phyloP scores from a whole-genome alignment of 2,329 filamentous ascomycete genomes.

The Thelonectria discophora region DNA sequence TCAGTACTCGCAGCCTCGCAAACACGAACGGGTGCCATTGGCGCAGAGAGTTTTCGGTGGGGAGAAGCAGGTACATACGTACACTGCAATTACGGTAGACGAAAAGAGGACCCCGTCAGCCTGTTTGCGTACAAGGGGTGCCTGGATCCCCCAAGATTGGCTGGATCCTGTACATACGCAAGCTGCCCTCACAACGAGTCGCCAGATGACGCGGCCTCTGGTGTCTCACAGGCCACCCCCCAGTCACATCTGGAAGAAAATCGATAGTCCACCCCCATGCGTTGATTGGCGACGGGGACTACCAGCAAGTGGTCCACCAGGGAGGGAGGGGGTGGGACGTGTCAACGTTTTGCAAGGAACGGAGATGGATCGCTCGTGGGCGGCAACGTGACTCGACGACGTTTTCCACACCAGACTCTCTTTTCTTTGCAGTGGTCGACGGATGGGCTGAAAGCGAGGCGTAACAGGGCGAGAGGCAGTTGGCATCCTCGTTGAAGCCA shows the following conservation, averaged over 20 bases:
- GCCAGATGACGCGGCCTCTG: slow-evolving; percentile 42
- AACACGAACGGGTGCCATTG: slow-evolving; percentile 10
- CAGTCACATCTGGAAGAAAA: slow-evolving; percentile 26
- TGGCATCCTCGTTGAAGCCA: neutral
- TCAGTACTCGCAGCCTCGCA: slow-evolving; percentile 22
- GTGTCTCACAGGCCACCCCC: slow-evolving; percentile 36
- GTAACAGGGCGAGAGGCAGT: neutral
- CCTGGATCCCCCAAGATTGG: neutral
- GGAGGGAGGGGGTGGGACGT: slow-evolving; percentile 13
- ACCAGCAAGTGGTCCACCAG: neutral
- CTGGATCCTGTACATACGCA: slow-evolving; percentile 28
- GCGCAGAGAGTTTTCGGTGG: slow-evolving; percentile 3
- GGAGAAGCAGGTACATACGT: slow-evolving; percentile 1
- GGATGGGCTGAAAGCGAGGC: neutral
- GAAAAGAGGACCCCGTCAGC: neutral
- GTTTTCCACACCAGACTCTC: slow-evolving; percentile 4
- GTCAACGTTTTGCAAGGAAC: slow-evolving; percentile 19
- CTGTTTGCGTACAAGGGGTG: slow-evolving; percentile 3
- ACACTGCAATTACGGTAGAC: neutral
- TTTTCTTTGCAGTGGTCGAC: neutral
- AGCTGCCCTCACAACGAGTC: slow-evolving; percentile 35
- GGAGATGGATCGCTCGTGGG: neutral
- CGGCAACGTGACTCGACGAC: slow-evolving; percentile 12
- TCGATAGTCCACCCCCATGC: slow-evolving; percentile 3
- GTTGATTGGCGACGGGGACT: slow-evolving; percentile 19